phyloP scores from a whole-genome alignment of 495 filamentous ascomycete genomes.

The Sabuloglossum arenarium region DNA sequence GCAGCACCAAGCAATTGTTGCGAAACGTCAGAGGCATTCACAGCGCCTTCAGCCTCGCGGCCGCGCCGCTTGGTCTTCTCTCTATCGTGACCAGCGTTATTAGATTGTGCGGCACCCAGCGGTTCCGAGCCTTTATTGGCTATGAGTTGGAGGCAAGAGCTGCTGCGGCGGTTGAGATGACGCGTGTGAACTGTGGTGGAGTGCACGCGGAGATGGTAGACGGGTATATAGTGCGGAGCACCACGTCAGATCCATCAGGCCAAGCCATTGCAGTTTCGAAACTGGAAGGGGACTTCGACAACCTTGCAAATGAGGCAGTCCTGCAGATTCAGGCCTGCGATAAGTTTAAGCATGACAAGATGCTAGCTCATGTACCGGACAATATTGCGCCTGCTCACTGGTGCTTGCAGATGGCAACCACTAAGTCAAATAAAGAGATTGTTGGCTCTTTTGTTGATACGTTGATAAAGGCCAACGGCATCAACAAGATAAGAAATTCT shows the following conservation, averaged over 20 bases:
- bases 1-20: constrained; percentile 1
- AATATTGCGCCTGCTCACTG: neutral
- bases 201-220: constrained; percentile 3
- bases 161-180: constrained; percentile 1
- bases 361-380: neutral
- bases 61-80: constrained; percentile 3
- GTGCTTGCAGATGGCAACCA: neutral
- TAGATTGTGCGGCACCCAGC: neutral
- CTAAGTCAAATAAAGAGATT: neutral
- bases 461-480: neutral
- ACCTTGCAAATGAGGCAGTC: neutral
- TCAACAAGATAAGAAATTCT: neutral
- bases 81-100: neutral
- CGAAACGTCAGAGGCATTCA: neutral
- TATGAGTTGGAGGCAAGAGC: constrained; percentile 2
- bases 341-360: neutral
- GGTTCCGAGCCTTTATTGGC: neutral
- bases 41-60: constrained; percentile 3
- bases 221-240: neutral
- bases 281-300: neutral
- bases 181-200: neutral
- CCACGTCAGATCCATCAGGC: neutral
- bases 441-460: neutral
- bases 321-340: neutral
- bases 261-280: neutral